Base-by-base conservation (phyloP, 2,329 filamentous ascomycete species). In the Apiospora pterosperma region DNA sequence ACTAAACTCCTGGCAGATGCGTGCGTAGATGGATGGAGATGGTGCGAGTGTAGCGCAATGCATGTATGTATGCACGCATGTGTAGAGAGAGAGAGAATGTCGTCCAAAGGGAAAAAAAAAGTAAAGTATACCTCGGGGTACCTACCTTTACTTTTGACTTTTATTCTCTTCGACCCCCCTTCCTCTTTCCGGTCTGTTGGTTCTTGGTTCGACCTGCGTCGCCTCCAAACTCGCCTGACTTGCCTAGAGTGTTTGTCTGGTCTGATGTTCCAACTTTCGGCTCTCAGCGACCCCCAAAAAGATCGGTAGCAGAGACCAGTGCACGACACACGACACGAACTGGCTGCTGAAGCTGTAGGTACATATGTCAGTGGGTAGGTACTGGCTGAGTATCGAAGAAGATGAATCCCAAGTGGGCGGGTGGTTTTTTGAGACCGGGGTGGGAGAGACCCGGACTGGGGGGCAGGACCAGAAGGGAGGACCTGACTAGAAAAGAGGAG, bases 401-500 rank as follows among this genome's bases (percentile, higher is more conserved):
- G n/a, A n/a, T n/a, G n/a, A n/a, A n/a, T n/a, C n/a, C n/a, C n/a
- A n/a, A 34, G 16, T 55, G 28, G 28, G 48, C 48, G 25, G 48
- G 25, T 55, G 19, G 28, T 55, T n/a, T 52, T 55, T 55, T 34
- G 48, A 55, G 48, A 55, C 48, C 48, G 48, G 44, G 48, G 48
- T 55, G 48, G 48, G 12, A 19, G 48, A 55, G 48, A 55, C 48
- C 48, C 48, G 48, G n/a, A 34, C 48, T 55, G 48, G 48, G 48
- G 36, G 48, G 48, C 48, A 28, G 48, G 34, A 55, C n/a, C n/a
- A n/a, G n/a, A n/a, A n/a, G n/a, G n/a, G n/a, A 55, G 48, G 48
- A 19, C 48, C 48, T 55, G 48, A 55, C 48, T 55, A 55, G 48
- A 34, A 55, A 55, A 55, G 48, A 55, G 48, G 48, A 55, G 48